These are phyloP conservation scores for Neospora caninum DNA, from an alignment of 169 alveolate species.

Conservation along the genomic window DNA sequence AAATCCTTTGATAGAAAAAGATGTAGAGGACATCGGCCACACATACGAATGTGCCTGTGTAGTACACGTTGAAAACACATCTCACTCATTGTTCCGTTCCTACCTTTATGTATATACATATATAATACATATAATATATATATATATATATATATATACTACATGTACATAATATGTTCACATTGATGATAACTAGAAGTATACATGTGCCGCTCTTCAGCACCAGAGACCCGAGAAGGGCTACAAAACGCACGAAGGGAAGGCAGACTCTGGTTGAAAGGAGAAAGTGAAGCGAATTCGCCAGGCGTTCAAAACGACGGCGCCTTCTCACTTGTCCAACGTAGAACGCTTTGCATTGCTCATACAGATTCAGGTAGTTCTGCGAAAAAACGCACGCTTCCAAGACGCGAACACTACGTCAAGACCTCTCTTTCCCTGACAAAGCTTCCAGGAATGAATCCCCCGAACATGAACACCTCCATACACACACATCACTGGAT, in stretches of 20 bases:
- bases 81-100: neutral
- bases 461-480: no score
- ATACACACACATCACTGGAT: no score
- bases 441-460: no score
- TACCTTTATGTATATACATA: neutral
- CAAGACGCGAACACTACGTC: no score
- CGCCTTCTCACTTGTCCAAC: conserved; percentile 21
- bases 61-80: no score
- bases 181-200: neutral
- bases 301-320: neutral
- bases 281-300: neutral
- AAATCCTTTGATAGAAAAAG: no score
- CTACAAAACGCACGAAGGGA: neutral
- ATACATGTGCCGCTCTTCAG: neutral
- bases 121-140: neutral
- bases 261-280: neutral
- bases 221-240: neutral
- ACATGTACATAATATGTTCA: neutral
- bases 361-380: conserved; percentile 81
- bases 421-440: no score
- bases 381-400: neutral
- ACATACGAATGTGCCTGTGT: no score
- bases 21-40: no score
- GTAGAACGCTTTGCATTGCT: conserved; percentile 83
- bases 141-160: neutral